Percentiles rank a stretch among this genome's conserved stretches.
These are phyloP conservation scores for Glomus cerebriforme DNA, from an alignment of 192 early-diverging fungal species.

Conservation along the genomic window DNA sequence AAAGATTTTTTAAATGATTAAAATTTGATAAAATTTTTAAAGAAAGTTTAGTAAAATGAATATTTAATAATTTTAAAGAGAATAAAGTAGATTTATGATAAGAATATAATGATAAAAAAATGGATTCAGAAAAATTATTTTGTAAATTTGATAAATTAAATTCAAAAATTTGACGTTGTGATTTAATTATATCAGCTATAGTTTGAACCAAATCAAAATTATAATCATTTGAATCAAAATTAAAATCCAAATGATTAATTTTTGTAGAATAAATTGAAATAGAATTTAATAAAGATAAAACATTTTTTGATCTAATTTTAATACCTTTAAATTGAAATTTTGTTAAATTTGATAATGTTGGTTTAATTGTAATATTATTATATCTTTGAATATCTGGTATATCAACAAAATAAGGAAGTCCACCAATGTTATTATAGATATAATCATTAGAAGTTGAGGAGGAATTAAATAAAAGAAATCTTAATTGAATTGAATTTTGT, in stretches of 20 bases:
- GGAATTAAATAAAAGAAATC: background rate
- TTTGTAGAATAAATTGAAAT: background rate
- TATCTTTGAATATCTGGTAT: background rate
- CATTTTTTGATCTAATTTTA: too few species aligned
- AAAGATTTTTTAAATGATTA: background rate
- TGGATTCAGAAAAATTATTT: background rate
- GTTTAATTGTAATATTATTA: too few species aligned
- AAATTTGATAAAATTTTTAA: background rate
- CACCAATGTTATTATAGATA: too few species aligned
- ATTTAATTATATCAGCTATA: background rate
- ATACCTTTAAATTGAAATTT: too few species aligned
- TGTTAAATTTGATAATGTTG: too few species aligned
- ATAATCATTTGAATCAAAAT: background rate
- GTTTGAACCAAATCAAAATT: background rate
- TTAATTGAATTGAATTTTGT: background rate
- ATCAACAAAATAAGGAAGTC: background rate
- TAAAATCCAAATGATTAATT: background rate
- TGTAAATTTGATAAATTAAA: too few species aligned
- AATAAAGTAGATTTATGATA: background rate
- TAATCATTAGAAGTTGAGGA: too few species aligned
- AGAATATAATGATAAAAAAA: background rate
- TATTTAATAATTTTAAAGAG: background rate
- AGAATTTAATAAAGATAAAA: background rate
- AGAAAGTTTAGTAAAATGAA: background rate
- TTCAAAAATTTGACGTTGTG: too few species aligned